Conservation (phyloP, 208 protist species). For the Trypanosoma congolense region DNA sequence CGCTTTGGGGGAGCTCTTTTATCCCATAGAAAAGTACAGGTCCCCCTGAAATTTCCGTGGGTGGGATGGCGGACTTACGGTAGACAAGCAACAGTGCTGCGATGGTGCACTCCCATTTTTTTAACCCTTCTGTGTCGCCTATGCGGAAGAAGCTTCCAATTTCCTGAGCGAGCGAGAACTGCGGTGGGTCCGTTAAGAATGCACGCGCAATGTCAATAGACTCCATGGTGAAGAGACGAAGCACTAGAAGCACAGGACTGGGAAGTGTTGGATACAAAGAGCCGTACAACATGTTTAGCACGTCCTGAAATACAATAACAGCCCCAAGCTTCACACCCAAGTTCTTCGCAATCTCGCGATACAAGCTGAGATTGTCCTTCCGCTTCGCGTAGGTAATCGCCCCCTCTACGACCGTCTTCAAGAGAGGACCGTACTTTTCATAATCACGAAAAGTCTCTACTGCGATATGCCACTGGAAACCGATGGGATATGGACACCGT, state of each 20-base stretch:
- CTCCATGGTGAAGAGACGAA: slow-evolving; percentile 68
- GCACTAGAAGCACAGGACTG: slow-evolving; percentile 60
- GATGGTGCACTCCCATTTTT: slow-evolving; percentile 28
- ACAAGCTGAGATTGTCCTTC: slow-evolving; percentile 44
- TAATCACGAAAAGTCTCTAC: slow-evolving; percentile 44
- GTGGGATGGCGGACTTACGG: too few species aligned
- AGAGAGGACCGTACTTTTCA: slow-evolving; percentile 54
- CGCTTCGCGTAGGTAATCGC: slow-evolving; percentile 44
- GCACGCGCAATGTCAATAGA: slow-evolving; percentile 68
- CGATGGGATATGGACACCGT: slow-evolving; percentile 35
- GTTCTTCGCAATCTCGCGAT: slow-evolving; percentile 75
- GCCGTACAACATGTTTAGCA: slow-evolving; percentile 43
- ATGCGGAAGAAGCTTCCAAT: slow-evolving; percentile 71
- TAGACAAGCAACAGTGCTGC: slow-evolving; percentile 23
- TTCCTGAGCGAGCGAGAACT: slow-evolving; percentile 58
- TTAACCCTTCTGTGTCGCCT: slow-evolving; percentile 24
- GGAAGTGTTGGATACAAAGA: slow-evolving; percentile 57
- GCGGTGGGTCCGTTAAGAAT: slow-evolving; percentile 43
- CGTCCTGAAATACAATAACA: slow-evolving; percentile 70
- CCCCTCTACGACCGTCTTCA: slow-evolving; percentile 70
- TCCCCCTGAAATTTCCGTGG: too few species aligned
- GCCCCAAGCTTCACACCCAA: slow-evolving; percentile 73
- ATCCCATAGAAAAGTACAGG: slow-evolving; percentile 62
- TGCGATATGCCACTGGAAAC: slow-evolving; percentile 53
- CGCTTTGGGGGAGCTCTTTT: slow-evolving; percentile 46